Base-by-base conservation (phyloP, 305 asterid species). In the Andrographis paniculata region DNA sequence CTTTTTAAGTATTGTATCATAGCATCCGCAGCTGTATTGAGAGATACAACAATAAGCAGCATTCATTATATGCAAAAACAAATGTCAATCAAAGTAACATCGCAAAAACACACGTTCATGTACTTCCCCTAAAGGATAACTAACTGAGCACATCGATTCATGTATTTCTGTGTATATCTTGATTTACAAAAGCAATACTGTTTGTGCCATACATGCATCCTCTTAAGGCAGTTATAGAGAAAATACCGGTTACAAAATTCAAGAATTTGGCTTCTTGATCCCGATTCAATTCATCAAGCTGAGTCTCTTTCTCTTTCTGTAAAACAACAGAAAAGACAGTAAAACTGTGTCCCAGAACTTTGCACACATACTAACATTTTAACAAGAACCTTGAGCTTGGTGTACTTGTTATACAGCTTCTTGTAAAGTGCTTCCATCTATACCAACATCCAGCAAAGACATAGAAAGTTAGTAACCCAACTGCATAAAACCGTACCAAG, bases 241-340 rank as follows among this genome's bases (percentile, higher is more conserved):
- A 2, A 33, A 33, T 18, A 87, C 96, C 96, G 48, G 70, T 48
- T 19, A 41, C 75, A 71, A 49, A 83, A 21, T 72, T 67, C 70
- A 68, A 13, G 65, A 87, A 83, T 59, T 78, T 87, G 59, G 36
- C 65, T 73, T 87, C 96, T 56, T 82, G 96, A 1, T 76, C 87
- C 14, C 52, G 69, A 54, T 78, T 80, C 65, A 74, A 64, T 52
- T 74, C 50, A 63, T 82, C 93, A 57, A 72, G 33, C 33, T 54
- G 59, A 15, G 78, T 31, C 48, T 86, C 86, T 51, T 73, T 82
- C 49, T 70, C 81, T 38, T 63, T 71, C 96, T 86, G 67, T 60
- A 67, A 18, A 22, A 17, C 4, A 37, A 52, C 9, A 41, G 50
- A 43, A 5, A 19, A 37, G n/a, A 4, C 56, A 24, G 8, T 24